phyloP scores from a whole-genome alignment of 164 flowering plant species.

The Umbellularia californica region DNA sequence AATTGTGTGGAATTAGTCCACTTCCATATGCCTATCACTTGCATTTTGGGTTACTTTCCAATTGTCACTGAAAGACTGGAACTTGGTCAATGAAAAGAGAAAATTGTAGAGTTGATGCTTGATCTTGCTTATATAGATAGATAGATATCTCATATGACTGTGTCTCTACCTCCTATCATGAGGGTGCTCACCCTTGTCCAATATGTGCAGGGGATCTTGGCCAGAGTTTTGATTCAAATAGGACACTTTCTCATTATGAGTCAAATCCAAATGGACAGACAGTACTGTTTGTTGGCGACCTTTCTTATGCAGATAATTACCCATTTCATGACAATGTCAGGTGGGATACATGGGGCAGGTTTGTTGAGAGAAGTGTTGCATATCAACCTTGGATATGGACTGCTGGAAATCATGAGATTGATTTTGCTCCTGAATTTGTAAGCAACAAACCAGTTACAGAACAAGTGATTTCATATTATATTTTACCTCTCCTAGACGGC shows the following conservation, averaged over 20 bases:
- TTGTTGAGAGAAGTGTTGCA: constrained; percentile 34
- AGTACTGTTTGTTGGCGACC: constrained; percentile 37
- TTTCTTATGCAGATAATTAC: constrained; percentile 40
- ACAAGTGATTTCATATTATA: no score
- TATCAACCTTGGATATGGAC: constrained; percentile 52
- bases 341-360: constrained; percentile 46
- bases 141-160: no score
- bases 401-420: constrained; percentile 43
- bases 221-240: constrained; percentile 38
- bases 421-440: constrained; percentile 37
- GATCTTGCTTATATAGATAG: no score
- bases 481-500: no score
- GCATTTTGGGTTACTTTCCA: no score
- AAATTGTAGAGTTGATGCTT: no score
- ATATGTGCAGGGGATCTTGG: constrained; percentile 40
- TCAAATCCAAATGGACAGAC: constrained; percentile 30
- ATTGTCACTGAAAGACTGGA: no score
- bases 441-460: neutral
- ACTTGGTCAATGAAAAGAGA: no score
- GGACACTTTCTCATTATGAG: constrained; percentile 31
- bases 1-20: no score
- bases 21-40: no score
- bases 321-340: constrained; percentile 27
- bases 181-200: neutral
- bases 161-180: neutral